phyloP scores from a whole-genome alignment of 2,329 filamentous ascomycete genomes.

The Penicillium sp. region DNA sequence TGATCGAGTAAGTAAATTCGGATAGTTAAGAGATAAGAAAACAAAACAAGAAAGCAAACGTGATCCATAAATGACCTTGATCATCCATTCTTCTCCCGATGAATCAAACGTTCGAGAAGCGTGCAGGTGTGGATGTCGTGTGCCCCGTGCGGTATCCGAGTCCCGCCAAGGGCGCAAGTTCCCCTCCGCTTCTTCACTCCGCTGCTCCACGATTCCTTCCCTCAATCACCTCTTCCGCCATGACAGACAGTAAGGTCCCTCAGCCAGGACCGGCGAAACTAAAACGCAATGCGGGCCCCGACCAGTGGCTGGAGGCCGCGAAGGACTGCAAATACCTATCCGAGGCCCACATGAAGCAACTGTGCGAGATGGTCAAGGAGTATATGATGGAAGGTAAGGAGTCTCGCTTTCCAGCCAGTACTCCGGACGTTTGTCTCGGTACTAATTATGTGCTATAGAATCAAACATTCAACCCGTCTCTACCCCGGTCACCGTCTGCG shows the following conservation, averaged over 20 bases:
- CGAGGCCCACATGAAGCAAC: conserved; percentile 95
- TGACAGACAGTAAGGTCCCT: conserved; percentile 64
- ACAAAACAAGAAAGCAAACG: not conserved
- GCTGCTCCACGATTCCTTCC: not conserved
- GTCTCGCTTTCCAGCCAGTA: not conserved
- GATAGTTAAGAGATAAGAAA: not conserved
- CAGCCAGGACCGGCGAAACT: conserved; percentile 89
- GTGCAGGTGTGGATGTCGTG: conserved; percentile 13
- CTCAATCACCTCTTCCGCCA: conserved; percentile 20
- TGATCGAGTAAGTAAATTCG: not conserved
- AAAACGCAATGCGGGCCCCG: conserved; percentile 77
- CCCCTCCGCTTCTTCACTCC: conserved; percentile 14
- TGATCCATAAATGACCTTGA: not conserved
- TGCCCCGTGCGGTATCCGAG: conserved; percentile 16
- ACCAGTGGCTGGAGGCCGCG: conserved; percentile 95
- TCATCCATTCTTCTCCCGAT: not conserved
- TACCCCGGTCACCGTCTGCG: conserved; percentile 94
- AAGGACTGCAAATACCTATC: conserved; percentile 97
- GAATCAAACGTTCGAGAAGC: not conserved
- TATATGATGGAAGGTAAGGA: conserved; percentile 92
- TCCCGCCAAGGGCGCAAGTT: conserved; percentile 16
- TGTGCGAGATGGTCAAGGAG: conserved; percentile 98
- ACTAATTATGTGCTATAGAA: conserved; percentile 55
- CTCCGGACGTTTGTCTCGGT: not conserved
- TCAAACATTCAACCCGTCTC: conserved; percentile 98